A percentile compares a stretch with the other conserved stretches of the same genome.
Conservation (phyloP, 2,329 filamentous ascomycete genomes). For the Pseudogymnoascus verrucosus region DNA sequence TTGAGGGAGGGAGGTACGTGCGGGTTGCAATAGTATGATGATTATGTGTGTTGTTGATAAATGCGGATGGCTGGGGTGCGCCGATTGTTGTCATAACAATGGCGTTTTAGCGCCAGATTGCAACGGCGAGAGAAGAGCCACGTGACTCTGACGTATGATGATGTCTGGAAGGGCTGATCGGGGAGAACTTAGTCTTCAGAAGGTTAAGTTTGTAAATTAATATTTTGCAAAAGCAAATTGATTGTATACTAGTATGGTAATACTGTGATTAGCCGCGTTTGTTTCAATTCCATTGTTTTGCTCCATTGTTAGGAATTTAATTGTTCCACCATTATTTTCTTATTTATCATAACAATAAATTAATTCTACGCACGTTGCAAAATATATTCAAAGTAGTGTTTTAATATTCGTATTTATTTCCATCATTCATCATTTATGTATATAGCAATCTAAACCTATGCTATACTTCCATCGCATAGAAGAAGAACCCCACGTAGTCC, state of each 20-base stretch:
- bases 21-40: slow-evolving; percentile 8
- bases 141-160: slow-evolving; percentile 1
- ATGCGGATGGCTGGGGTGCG: slow-evolving; percentile 4
- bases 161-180: background rate
- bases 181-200: background rate
- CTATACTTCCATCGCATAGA: background rate
- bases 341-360: background rate
- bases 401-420: background rate
- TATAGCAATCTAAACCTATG: background rate
- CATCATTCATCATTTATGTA: background rate
- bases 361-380: background rate
- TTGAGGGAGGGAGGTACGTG: slow-evolving; percentile 24
- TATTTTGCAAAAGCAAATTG: background rate
- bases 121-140: background rate
- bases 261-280: background rate
- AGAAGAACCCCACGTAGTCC: background rate
- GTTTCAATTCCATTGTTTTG: background rate
- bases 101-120: slow-evolving; percentile 4
- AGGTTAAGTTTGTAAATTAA: background rate
- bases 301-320: background rate
- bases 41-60: slow-evolving; percentile 9
- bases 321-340: background rate
- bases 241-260: background rate
- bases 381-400: background rate
- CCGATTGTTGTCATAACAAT: slow-evolving; percentile 11